Conservation (phyloP, 2,329 filamentous ascomycete genomes). For the Exophiala alcalophila region DNA sequence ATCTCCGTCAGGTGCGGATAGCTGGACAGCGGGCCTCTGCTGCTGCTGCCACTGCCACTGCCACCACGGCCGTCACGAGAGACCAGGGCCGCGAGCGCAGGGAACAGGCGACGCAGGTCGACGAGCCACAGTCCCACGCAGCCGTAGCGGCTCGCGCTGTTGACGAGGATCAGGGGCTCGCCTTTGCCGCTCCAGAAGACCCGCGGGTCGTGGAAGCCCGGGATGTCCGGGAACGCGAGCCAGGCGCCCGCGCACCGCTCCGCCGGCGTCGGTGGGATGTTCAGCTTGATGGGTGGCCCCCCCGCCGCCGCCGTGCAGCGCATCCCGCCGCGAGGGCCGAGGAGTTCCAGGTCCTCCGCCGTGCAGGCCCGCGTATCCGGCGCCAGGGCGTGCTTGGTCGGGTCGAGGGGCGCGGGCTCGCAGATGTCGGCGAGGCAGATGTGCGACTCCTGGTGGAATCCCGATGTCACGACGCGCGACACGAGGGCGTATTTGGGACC, state of each 20-base stretch:
- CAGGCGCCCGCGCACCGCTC: constrained; percentile 36
- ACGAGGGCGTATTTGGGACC: constrained; percentile 41
- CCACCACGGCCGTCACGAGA: not conserved
- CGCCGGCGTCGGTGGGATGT: constrained; percentile 40
- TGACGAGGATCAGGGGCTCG: constrained; percentile 40
- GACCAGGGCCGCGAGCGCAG: constrained; percentile 11
- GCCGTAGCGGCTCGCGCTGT: constrained; percentile 35
- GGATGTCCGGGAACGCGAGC: constrained; percentile 37
- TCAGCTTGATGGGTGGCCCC: constrained; percentile 36
- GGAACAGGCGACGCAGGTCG: constrained; percentile 32
- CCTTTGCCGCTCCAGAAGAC: constrained; percentile 42
- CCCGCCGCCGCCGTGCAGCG: constrained; percentile 34
- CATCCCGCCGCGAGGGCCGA: constrained; percentile 37
- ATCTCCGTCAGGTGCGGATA: constrained; percentile 38
- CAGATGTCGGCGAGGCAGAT: constrained; percentile 42
- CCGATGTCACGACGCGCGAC: constrained; percentile 37
- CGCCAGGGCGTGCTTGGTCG: constrained; percentile 1
- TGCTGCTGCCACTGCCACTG: not conserved
- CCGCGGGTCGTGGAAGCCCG: constrained; percentile 44
- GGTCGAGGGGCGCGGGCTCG: constrained; percentile 23
- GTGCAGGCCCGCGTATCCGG: constrained; percentile 34
- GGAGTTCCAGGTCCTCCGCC: constrained; percentile 33
- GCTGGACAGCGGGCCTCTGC: constrained; percentile 26
- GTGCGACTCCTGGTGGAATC: constrained; percentile 39
- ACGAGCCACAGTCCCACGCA: constrained; percentile 38